Base-by-base conservation (phyloP, 2,329 filamentous ascomycete species). In the Botryosphaeria dothidea region DNA sequence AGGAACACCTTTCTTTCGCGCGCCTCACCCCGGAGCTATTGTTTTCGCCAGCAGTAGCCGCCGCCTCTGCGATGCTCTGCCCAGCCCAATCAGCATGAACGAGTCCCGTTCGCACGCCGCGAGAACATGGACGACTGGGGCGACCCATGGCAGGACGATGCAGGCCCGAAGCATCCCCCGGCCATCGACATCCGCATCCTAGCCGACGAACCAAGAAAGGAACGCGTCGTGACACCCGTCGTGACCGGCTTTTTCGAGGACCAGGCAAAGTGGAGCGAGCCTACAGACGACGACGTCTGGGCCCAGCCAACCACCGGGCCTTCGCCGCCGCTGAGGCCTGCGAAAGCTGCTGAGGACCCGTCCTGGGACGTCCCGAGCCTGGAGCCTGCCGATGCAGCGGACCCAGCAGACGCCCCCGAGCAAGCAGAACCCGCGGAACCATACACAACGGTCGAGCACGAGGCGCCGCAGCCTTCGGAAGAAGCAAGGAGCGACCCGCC, bases 51-150 rank as follows among this genome's bases (percentile, higher is more conserved):
- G 61, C 61, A 29, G 23, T n/a, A 63, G 31, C 36, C 23, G 3
- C 48, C 27, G 3, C 48, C 15, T 13, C 21, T 25, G 27, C 61
- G 19, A 63, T 63, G 61, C 49, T 25, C 15, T 34, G 23, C 17
- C 38, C 52, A 41, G 31, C 38, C 62, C 49, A 64, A 57, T 58
- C 43, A 56, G 52, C 62, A 41, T 57, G 41, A 49, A 58, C 21
- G n/a, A 36, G 11, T 15, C 13, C 46, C 17, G 34, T 51, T 25
- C n/a, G 62, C 71, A 66, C 64, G 61, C 66, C 65, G 67, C 67
- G 62, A 70, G 69, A 77, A 67, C 65, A 78, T 78, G 76, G 76
- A 78, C 73, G 73, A 77, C 69, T 78, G 76, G 76, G 74, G 75
- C 68, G 76, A 78, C 75, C 76, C 76, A 70, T 78, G 76, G 76